Evolutionary conservation across 192 early-diverging fungal genomes (phyloP).

Genomic region (Kappamyces sp.): DNA sequence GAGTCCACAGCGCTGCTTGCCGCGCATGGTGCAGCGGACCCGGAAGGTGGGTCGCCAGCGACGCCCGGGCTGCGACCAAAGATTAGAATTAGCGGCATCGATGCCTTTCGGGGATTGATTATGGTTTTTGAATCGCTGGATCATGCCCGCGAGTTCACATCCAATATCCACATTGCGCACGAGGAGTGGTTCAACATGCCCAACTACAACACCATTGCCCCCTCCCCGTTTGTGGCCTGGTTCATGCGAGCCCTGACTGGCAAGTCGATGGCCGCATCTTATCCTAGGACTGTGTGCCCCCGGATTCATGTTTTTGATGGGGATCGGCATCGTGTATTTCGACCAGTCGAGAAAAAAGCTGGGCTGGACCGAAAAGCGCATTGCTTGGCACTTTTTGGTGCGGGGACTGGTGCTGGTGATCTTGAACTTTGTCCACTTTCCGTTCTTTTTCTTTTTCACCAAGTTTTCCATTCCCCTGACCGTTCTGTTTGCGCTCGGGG

Average conservation of each 20-base stretch:
- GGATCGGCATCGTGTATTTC: slow-evolving; percentile 31
- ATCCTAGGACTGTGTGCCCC: slow-evolving; percentile 42
- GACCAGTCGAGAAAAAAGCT: slow-evolving; percentile 20
- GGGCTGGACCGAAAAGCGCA: slow-evolving; percentile 26
- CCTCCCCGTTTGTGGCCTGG: slow-evolving; percentile 9
- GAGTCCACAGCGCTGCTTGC: too few species aligned
- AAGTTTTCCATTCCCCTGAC: slow-evolving; percentile 13
- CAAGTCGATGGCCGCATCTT: too few species aligned
- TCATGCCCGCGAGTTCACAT: slow-evolving; percentile 23
- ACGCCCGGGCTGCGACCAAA: too few species aligned
- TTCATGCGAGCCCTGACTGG: slow-evolving; percentile 30
- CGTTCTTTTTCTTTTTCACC: neutral
- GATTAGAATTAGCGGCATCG: slow-evolving; percentile 4
- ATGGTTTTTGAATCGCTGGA: slow-evolving; percentile 30
- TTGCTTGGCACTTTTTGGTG: slow-evolving; percentile 31
- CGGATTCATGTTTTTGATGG: slow-evolving; percentile 39
- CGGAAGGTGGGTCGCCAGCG: too few species aligned
- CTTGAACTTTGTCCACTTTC: slow-evolving; percentile 19
- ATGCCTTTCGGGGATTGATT: slow-evolving; percentile 22
- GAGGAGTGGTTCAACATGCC: slow-evolving; percentile 41
- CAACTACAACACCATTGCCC: slow-evolving; percentile 22
- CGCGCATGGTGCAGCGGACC: too few species aligned
- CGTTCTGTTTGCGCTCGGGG: slow-evolving; percentile 34
- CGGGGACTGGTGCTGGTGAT: slow-evolving; percentile 27
- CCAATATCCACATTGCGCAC: slow-evolving; percentile 22